A percentile compares a stretch with the other conserved stretches of the same genome.
phyloP scores from a whole-genome alignment of 768 basidiomycete genomes.

The Kwoniella botswanensis region DNA sequence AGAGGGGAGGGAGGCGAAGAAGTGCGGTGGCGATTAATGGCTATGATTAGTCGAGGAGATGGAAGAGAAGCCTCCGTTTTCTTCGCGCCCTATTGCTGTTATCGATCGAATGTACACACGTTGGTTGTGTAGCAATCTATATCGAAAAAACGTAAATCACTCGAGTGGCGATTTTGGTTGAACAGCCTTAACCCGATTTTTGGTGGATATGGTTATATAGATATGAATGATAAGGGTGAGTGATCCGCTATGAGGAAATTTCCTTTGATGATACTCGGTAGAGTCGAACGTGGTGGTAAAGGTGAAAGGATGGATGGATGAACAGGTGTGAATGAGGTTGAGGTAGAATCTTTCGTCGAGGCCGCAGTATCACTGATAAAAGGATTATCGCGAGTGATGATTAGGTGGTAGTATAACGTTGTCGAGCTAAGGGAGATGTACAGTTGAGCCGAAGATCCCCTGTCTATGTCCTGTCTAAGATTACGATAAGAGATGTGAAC shows the following conservation, averaged over 20 bases:
- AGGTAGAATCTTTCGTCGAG: not conserved
- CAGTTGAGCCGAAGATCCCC: not conserved
- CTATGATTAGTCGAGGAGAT: conserved; percentile 37
- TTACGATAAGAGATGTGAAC: not conserved
- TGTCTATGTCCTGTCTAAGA: not conserved
- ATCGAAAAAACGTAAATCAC: not conserved
- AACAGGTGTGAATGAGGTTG: not conserved
- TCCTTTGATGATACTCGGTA: not conserved
- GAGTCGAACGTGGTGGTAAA: not conserved
- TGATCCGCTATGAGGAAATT: not conserved
- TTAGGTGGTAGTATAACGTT: not conserved
- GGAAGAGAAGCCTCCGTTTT: conserved; percentile 40
- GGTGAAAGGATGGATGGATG: not conserved
- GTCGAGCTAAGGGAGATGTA: not conserved
- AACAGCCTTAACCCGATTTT: not conserved
- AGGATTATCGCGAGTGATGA: not conserved
- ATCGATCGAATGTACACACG: conserved; percentile 8
- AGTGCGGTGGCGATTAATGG: conserved; percentile 48
- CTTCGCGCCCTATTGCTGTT: conserved; percentile 41
- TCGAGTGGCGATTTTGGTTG: conserved; percentile 10
- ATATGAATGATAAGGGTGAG: not conserved
- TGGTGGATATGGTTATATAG: not conserved
- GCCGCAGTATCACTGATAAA: not conserved
- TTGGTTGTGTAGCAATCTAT: conserved; percentile 3
- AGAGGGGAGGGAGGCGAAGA: conserved; percentile 48